Base-by-base conservation (phyloP, 2,329 filamentous ascomycete species). In the Chrysosporium queenslandicum region DNA sequence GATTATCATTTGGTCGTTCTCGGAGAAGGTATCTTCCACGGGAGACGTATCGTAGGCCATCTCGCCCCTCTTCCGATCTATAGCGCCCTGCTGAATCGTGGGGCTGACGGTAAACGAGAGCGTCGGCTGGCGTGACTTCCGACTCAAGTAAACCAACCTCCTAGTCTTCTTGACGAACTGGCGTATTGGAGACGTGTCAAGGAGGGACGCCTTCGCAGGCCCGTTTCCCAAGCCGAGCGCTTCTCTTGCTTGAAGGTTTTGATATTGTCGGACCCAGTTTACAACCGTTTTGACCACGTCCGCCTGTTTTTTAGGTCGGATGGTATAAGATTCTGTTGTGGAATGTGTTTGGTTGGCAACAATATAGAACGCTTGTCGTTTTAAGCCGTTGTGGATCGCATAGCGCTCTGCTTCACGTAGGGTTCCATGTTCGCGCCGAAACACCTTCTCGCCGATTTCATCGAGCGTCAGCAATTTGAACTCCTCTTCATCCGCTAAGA, bases 201-300 rank as follows among this genome's bases (percentile, higher is more conserved):
- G 9, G 5, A 29, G 27, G 27, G 27, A 29, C 9, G 27, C 27
- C 27, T 29, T 9, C 11, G 21, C n/a, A 14, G 25, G n/a, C 3
- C 23, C 47, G 9, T 43, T 40, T 45, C 21, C 30, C 32, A 9
- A 32, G n/a, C 50, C 43, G 11, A 46, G 32, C 8, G 49, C 36
- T 23, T 40, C 18, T 32, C 63, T 59, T 12, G 68, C 65, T 47
- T 74, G 65, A 50, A 75, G 68, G 50, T 82, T 74, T 55, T 76
- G 74, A 64, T 76, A 78, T 46, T 76, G 71, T 46, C 78, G 74
- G 20, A 80, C 69, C 80, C 80, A 83, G 14, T 66, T 61, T 12
- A 71, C 69, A 3, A 82, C 79, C 18, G 68, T 68, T 36, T 76
- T 68, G 7, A 81, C 67, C 12, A 69, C 63, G 16, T 66, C 60